A percentile compares a stretch with the other conserved stretches of the same genome.
phyloP scores from a whole-genome alignment of 768 basidiomycete genomes.

The Tricholoma bakamatsutake region DNA sequence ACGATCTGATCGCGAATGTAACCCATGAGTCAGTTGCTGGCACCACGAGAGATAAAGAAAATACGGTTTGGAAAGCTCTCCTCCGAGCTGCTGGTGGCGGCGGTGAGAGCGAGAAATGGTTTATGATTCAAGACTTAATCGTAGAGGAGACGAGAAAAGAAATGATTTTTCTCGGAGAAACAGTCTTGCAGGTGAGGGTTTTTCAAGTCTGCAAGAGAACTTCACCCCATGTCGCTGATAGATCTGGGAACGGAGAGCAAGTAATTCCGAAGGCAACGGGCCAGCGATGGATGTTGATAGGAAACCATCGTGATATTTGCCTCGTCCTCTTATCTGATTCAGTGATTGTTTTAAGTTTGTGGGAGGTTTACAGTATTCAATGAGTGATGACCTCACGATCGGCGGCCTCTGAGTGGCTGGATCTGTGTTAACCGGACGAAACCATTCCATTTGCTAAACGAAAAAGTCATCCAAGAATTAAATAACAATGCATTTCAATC shows the following conservation, averaged over 20 bases:
- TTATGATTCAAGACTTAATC: constrained; percentile 92
- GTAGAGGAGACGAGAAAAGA: constrained; percentile 96
- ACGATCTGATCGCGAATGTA: constrained; percentile 95
- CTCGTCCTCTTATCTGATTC: background rate
- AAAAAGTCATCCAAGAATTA: background rate
- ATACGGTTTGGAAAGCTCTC: constrained; percentile 91
- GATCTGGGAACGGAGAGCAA: constrained; percentile 60
- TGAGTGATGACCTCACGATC: background rate
- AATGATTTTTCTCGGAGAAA: constrained; percentile 97
- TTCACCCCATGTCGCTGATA: constrained; percentile 18
- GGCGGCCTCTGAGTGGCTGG: background rate
- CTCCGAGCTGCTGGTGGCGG: constrained; percentile 70
- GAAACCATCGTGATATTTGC: constrained; percentile 12
- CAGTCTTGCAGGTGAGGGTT: constrained; percentile 77
- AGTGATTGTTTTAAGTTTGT: background rate
- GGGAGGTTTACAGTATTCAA: background rate
- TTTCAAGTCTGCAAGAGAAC: constrained; percentile 5
- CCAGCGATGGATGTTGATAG: constrained; percentile 27
- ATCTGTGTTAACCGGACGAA: background rate
- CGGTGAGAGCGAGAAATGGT: constrained; percentile 89
- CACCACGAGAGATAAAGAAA: constrained; percentile 90
- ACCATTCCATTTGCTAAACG: background rate
- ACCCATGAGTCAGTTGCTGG: constrained; percentile 93
- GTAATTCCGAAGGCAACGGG: constrained; percentile 19
- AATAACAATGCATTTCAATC: background rate